Percentiles rank a stretch among this genome's conserved stretches.
Evolutionary conservation across 768 basidiomycete genomes (phyloP).

Genomic region (Boletales sp.): DNA sequence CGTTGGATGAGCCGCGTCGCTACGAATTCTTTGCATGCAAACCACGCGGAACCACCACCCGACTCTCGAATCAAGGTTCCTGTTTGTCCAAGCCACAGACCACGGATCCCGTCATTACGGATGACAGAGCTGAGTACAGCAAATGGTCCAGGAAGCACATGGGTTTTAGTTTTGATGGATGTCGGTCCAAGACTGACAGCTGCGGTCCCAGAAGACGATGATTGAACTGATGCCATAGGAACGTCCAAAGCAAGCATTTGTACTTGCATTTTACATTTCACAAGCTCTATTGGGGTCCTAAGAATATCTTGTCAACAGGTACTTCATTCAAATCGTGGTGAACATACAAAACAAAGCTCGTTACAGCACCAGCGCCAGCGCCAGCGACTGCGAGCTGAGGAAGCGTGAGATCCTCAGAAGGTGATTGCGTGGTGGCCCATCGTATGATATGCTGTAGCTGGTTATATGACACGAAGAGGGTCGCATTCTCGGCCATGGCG

Average conservation of each 20-base stretch:
- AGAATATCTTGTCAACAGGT: neutral
- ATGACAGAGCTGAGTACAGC: slow-evolving; percentile 62
- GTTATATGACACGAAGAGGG: slow-evolving; percentile 82
- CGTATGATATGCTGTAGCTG: slow-evolving; percentile 66
- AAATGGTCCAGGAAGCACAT: slow-evolving; percentile 65
- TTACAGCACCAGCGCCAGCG: slow-evolving; percentile 80
- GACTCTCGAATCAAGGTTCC: slow-evolving; percentile 93
- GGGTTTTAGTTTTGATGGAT: slow-evolving; percentile 7
- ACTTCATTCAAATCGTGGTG: neutral
- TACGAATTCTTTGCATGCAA: slow-evolving; percentile 79
- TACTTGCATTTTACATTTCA: slow-evolving; percentile 98
- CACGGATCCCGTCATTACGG: slow-evolving; percentile 65
- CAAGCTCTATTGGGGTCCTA: slow-evolving; percentile 90
- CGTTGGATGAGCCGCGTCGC: slow-evolving; percentile 56
- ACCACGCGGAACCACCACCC: slow-evolving; percentile 90
- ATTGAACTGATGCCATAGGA: slow-evolving; percentile 13
- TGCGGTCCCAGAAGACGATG: slow-evolving; percentile 13
- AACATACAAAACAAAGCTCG: slow-evolving; percentile 84
- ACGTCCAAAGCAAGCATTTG: slow-evolving; percentile 61
- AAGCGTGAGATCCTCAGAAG: slow-evolving; percentile 47
- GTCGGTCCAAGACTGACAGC: slow-evolving; percentile 10
- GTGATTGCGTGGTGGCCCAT: slow-evolving; percentile 32
- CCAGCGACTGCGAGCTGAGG: slow-evolving; percentile 76
- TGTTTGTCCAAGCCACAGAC: slow-evolving; percentile 96
- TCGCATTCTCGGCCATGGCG: slow-evolving; percentile 89